Conservation (phyloP, 2,329 filamentous ascomycete species). For the Cladosporium sp. region DNA sequence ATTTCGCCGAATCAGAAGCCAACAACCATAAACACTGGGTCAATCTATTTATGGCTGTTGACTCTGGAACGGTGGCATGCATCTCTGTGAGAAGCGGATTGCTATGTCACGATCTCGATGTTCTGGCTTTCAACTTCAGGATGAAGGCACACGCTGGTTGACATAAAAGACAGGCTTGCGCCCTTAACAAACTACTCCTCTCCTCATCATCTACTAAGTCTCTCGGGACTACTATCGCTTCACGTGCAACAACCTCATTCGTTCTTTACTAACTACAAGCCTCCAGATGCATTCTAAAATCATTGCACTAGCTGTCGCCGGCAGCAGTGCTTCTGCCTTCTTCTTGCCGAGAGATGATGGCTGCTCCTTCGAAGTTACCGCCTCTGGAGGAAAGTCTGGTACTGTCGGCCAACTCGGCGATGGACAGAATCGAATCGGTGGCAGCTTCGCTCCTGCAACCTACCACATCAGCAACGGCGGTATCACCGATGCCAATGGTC, state of each 20-base stretch:
- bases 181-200: not conserved
- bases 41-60: not conserved
- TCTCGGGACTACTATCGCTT: not conserved
- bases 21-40: constrained; percentile 1
- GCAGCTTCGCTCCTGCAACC: constrained; percentile 41
- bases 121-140: not conserved
- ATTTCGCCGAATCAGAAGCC: not conserved
- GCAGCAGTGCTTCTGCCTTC: constrained; percentile 21
- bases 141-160: not conserved
- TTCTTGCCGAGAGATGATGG: constrained; percentile 21
- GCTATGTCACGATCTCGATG: not conserved
- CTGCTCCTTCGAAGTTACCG: constrained; percentile 27
- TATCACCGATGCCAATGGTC: constrained; percentile 57
- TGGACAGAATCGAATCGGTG: constrained; percentile 60
- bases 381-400: constrained; percentile 26
- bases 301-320: constrained; percentile 22
- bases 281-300: constrained; percentile 4
- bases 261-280: not conserved
- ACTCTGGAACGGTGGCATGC: not conserved
- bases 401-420: constrained; percentile 26
- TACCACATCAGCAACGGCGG: constrained; percentile 54
- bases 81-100: not conserved
- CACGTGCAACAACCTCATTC: not conserved
- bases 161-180: not conserved
- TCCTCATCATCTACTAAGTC: not conserved